Evolutionary conservation across 306 rosid species (phyloP).

Genomic region (Betula pendula): DNA sequence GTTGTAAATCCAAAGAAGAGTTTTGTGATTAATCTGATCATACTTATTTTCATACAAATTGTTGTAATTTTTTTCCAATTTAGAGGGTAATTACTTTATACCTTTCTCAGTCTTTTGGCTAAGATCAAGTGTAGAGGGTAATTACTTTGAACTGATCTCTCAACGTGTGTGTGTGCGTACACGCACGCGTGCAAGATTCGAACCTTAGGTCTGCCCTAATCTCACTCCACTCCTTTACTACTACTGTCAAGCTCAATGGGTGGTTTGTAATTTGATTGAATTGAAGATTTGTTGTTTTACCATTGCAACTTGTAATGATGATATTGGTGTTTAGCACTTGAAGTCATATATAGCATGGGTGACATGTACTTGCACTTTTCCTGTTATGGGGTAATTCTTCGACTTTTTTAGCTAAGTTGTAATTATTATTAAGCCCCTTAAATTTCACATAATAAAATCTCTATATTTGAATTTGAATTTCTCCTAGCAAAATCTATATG

Average conservation of each 20-base stretch:
- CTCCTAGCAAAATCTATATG: not conserved
- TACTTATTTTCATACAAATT: not conserved
- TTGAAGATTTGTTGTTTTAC: not conserved
- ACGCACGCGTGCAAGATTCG: too few species aligned
- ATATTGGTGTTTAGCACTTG: too few species aligned
- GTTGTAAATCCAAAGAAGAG: not conserved
- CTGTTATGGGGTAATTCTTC: not conserved
- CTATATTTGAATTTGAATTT: not conserved
- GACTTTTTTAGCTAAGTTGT: not conserved
- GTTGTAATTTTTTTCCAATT: not conserved
- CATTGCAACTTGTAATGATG: not conserved
- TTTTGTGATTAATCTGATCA: not conserved
- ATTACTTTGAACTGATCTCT: not conserved
- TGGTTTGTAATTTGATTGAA: not conserved
- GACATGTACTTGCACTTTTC: not conserved
- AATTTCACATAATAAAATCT: not conserved
- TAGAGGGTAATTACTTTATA: not conserved
- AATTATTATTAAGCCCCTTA: too few species aligned
- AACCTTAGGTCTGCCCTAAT: not conserved
- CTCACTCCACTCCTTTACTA: not conserved
- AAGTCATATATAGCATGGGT: too few species aligned
- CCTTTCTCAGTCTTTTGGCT: too few species aligned
- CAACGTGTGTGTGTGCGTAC: not conserved
- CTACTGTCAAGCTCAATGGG: not conserved
- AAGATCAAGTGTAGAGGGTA: too few species aligned